Evolutionary conservation across 345 rosid species (phyloP), one percentile per base, ranked within the genome.

Genomic region (Litchi chinensis): DNA sequence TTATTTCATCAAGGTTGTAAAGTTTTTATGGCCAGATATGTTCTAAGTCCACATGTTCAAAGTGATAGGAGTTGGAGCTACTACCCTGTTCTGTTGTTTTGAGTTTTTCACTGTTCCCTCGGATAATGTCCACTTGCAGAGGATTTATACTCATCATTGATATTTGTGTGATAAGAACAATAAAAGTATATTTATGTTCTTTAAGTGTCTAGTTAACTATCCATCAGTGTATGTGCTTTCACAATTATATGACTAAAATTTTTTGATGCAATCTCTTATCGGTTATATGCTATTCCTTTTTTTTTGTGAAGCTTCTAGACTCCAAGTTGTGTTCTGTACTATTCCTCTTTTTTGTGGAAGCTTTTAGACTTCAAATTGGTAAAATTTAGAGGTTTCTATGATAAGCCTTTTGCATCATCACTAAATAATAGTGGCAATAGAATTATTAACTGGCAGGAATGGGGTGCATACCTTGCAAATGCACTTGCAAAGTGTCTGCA

Each of bases 401-500:
- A 37, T 26, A 11, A 32, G 40, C 11, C 62, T 74, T 54, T 56
- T 75, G 13, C 74, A 8, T 62, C 76, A 77, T 79, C 48, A 57
- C 28, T 10, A 62, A 22, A 50, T 32, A 24, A 1, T 19, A 52
- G 16, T 50, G 44, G 68, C 74, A 52, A 18, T 5, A 57, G 24
- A 73, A 74, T 43, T 9, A 69, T 56, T 41, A 68, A 68, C 9
- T n/a, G 39, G 56, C 21, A 48, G 22, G 60, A 65, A 64, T 76
- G 21, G 63, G 77, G 65, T 59, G 78, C 90, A 79, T 76, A 93
- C 99, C 99, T 95, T 83, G 99, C 91, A 87, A 91, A 95, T 69
- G 99, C 99, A 86, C 99, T 95, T 24, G 99, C 97, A 84, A 93
- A 95, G 80, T 95, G 99, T 80, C 97, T 91, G 90, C 99, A 95